Evolutionary conservation across 495 filamentous ascomycete genomes (phyloP), one percentile per base, ranked within the genome.

Genomic region (Podospora appendiculata): DNA sequence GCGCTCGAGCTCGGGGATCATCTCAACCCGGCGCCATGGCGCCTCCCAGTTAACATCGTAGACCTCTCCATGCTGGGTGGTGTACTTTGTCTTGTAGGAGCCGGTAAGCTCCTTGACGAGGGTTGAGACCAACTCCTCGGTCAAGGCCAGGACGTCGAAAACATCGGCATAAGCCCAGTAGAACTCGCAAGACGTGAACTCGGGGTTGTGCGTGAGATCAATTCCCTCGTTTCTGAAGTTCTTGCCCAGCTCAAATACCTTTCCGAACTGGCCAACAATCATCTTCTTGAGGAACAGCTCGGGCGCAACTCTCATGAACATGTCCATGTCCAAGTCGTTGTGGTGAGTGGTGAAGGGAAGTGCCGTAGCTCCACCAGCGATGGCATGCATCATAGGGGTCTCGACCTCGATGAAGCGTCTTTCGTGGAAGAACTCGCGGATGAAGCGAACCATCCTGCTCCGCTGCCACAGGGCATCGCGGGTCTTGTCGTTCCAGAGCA

Each of bases 121-220:
- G n/a, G 83, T 80, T 1, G 89, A 92, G 25, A 97, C 86, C 8
- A 99, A 83, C 52, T 97, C 92, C 67, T 99, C 94, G 1, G 94
- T 97, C 60, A 90, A 73, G 47, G 88, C 45, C 89, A 97, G 95
- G 42, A 96, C 66, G 66, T 99, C 93, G 69, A 89, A 87, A 17
- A 92, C 79, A 70, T 97, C 94, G 38, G 90, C 89, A 57, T 91
- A 96, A 12, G 93, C 93, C 82, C 83, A 83, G 70, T 99, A 99
- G 75, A 96, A 96, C 69, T 99, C 94, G 63, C 87, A 90, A 11
- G 90, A 91, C 10, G 94, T 97, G 76, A 97, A 99, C 62, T 99
- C 93, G 2, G 93, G 93, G 61, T 97, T 97, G 16, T 58, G 93
- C 0, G 88, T 95, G 19, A 84, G 79, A 69, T 98, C 93, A 39